phyloP scores from a whole-genome alignment of 768 basidiomycete genomes.

The Lentinula edodes region DNA sequence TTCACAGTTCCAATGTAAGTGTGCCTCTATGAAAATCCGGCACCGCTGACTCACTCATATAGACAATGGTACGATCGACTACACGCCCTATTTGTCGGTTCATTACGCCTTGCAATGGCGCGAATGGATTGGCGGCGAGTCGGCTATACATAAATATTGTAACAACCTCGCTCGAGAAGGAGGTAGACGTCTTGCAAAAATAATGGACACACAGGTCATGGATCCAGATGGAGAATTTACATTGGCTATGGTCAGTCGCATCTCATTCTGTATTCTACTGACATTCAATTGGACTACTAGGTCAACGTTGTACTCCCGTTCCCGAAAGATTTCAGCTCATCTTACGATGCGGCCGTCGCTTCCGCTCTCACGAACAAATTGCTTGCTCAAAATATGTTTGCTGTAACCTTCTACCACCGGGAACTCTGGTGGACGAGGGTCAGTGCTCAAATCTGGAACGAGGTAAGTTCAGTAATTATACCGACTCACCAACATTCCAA shows the following conservation, averaged over 20 bases:
- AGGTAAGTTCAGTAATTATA: slow-evolving; percentile 16
- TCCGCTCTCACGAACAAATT: slow-evolving; percentile 20
- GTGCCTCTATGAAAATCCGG: background rate
- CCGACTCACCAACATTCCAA: background rate
- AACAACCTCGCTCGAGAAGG: slow-evolving; percentile 63
- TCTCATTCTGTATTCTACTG: too few relatives aligned
- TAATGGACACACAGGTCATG: slow-evolving; percentile 57
- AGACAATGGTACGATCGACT: slow-evolving; percentile 67
- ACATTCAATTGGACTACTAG: slow-evolving; percentile 9
- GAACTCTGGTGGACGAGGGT: slow-evolving; percentile 33
- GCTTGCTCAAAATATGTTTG: slow-evolving; percentile 24
- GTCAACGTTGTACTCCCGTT: slow-evolving; percentile 30
- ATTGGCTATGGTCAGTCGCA: slow-evolving; percentile 54
- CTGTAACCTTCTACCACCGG: slow-evolving; percentile 27
- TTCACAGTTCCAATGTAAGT: slow-evolving; percentile 44
- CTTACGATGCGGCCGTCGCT: slow-evolving; percentile 12
- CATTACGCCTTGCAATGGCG: slow-evolving; percentile 66
- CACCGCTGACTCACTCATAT: background rate
- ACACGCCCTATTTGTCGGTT: slow-evolving; percentile 47
- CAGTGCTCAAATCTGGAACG: slow-evolving; percentile 36
- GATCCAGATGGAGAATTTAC: slow-evolving; percentile 57
- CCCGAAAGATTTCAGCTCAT: slow-evolving; percentile 12
- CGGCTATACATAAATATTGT: slow-evolving; percentile 64
- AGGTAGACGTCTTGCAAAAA: slow-evolving; percentile 50
- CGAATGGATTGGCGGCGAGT: slow-evolving; percentile 68